Evolutionary conservation across 108 stramenopile species (phyloP).

Genomic region (Discostella pseudostelligera): DNA sequence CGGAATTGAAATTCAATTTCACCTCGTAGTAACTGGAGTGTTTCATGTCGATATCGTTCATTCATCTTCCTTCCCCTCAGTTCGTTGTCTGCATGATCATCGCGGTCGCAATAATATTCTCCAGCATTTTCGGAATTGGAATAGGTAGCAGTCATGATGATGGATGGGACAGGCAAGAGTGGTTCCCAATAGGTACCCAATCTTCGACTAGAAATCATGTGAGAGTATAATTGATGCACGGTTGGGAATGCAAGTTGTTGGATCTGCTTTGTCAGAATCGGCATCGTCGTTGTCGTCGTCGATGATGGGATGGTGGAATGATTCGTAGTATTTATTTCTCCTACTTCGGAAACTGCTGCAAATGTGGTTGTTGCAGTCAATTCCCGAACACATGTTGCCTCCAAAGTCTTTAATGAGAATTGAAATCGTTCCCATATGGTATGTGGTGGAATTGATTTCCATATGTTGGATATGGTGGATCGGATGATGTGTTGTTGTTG

Average conservation of each 20-base stretch:
- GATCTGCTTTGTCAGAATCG: background rate
- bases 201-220: constrained; percentile 15
- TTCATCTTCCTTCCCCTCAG: constrained; percentile 4
- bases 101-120: background rate
- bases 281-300: background rate
- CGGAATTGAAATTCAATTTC: constrained; percentile 44
- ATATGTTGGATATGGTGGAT: constrained; percentile 24
- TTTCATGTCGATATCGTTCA: constrained; percentile 12
- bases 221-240: constrained; percentile 24
- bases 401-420: constrained; percentile 39
- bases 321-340: background rate
- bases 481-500: constrained; percentile 15
- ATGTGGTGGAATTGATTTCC: constrained; percentile 58
- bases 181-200: constrained; percentile 33
- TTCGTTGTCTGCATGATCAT: background rate
- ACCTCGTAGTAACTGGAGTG: constrained; percentile 17
- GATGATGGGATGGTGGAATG: background rate
- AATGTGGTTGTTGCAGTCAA: background rate
- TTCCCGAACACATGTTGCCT: constrained; percentile 37
- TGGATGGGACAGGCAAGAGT: constrained; percentile 30
- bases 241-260: constrained; percentile 20
- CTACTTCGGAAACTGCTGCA: no score
- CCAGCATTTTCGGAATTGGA: no score
- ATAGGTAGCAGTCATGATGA: constrained; percentile 12
- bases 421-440: constrained; percentile 66